These are phyloP conservation scores for Phaeomoniella chlamydospora DNA, from an alignment of 2,329 filamentous ascomycete species.

Conservation along the genomic window DNA sequence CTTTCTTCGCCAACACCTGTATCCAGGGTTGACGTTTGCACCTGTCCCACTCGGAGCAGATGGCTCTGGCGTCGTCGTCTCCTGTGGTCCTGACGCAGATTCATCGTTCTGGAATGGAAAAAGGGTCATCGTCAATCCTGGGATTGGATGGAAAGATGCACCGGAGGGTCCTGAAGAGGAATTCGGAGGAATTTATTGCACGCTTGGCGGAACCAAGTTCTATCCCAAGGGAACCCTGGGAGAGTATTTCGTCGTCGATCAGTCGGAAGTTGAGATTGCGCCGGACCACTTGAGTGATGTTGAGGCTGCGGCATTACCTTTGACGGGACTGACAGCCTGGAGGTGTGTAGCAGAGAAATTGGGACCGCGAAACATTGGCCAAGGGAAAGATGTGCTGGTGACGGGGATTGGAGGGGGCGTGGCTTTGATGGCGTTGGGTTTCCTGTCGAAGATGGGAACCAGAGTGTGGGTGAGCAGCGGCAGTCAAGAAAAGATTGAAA, in stretches of 20 bases:
- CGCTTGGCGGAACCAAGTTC: conserved; percentile 54
- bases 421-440: conserved; percentile 66
- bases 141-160: conserved; percentile 59
- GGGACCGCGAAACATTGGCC: conserved; percentile 18
- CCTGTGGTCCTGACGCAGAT: conserved; percentile 40
- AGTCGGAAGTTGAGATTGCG: conserved; percentile 59
- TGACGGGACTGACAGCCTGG: conserved; percentile 82
- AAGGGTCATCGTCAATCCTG: conserved; percentile 65
- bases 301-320: conserved; percentile 71
- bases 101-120: conserved; percentile 45
- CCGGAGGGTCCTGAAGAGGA: conserved; percentile 58
- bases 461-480: conserved; percentile 73
- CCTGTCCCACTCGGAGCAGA: conserved; percentile 63
- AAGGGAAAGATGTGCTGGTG: conserved; percentile 62
- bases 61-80: conserved; percentile 60
- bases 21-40: conserved; percentile 70
- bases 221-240: conserved; percentile 57
- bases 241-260: conserved; percentile 57
- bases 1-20: conserved; percentile 84
- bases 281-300: conserved; percentile 56
- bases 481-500: conserved; percentile 58
- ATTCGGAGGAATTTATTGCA: conserved; percentile 34
- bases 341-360: conserved; percentile 47
- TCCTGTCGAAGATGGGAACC: conserved; percentile 59
- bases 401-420: conserved; percentile 92